Evolutionary conservation across 2,329 filamentous ascomycete genomes (phyloP).

Genomic region (Hypoxylon sp.): DNA sequence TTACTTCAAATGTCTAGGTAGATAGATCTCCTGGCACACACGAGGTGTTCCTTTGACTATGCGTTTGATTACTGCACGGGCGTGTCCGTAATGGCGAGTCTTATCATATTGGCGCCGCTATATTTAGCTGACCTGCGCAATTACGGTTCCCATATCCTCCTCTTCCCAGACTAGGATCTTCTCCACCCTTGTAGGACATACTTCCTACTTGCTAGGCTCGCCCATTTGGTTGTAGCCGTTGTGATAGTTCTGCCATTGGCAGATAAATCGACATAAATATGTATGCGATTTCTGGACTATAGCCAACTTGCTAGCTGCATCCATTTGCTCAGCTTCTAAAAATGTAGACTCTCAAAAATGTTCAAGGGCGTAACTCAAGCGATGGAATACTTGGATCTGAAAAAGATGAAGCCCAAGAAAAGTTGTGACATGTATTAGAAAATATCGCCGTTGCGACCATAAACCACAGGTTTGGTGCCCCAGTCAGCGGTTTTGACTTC

Average conservation of each 20-base stretch:
- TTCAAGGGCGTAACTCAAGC: neutral
- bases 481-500: slow-evolving; percentile 6
- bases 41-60: slow-evolving; percentile 64
- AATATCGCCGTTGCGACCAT: slow-evolving; percentile 26
- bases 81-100: slow-evolving; percentile 51
- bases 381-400: neutral
- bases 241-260: slow-evolving; percentile 2
- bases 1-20: slow-evolving; percentile 62
- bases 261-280: neutral
- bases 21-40: slow-evolving; percentile 57
- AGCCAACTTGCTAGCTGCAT: neutral
- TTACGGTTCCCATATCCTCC: slow-evolving; percentile 29
- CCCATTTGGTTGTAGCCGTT: slow-evolving; percentile 21
- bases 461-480: slow-evolving; percentile 2
- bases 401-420: slow-evolving; percentile 3
- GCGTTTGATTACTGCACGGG: slow-evolving; percentile 61
- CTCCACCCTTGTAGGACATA: slow-evolving; percentile 28
- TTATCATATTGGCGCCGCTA: slow-evolving; percentile 34
- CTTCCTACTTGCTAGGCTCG: slow-evolving; percentile 14
- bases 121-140: slow-evolving; percentile 34
- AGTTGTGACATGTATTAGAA: slow-evolving; percentile 27
- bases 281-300: neutral
- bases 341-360: neutral
- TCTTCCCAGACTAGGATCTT: slow-evolving; percentile 27
- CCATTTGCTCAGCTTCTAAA: neutral